A percentile compares a stretch with the other conserved stretches of the same genome.
Evolutionary conservation across 148 eudicot species (phyloP).

Genomic region (Fagopyrum homotropicum): DNA sequence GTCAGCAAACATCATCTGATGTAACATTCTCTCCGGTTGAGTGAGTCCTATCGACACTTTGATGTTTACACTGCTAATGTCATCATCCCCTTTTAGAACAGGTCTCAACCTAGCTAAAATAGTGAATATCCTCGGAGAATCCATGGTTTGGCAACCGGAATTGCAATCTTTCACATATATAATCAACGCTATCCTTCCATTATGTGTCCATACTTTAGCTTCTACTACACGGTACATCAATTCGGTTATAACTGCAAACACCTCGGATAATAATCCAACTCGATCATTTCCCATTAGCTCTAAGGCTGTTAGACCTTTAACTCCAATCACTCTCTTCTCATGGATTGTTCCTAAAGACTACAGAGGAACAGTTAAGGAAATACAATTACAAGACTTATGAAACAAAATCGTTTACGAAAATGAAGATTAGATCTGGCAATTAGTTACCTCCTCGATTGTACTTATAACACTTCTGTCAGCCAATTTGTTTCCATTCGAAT

Average conservation of each 20-base stretch:
- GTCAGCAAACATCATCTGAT: conserved; percentile 91
- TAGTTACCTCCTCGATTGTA: conserved; percentile 74
- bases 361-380: not conserved
- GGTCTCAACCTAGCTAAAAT: conserved; percentile 61
- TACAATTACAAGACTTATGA: not conserved
- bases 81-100: conserved; percentile 77
- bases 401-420: not conserved
- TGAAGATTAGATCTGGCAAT: not conserved
- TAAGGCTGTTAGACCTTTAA: conserved; percentile 62
- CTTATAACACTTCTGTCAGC: conserved; percentile 66
- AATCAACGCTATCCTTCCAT: conserved; percentile 77
- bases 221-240: conserved; percentile 67
- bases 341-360: conserved; percentile 82
- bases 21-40: conserved; percentile 87
- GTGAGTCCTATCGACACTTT: conserved; percentile 56
- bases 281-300: conserved; percentile 82
- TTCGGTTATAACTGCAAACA: conserved; percentile 68
- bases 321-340: conserved; percentile 26
- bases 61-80: conserved; percentile 64
- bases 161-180: conserved; percentile 65
- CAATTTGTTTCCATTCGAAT: conserved; percentile 65
- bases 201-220: conserved; percentile 84
- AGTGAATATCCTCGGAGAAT: conserved; percentile 36
- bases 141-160: conserved; percentile 58
- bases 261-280: conserved; percentile 78